These are phyloP conservation scores for Porphyrellus cyaneotinctus DNA, from an alignment of 768 basidiomycete species.

Conservation along the genomic window DNA sequence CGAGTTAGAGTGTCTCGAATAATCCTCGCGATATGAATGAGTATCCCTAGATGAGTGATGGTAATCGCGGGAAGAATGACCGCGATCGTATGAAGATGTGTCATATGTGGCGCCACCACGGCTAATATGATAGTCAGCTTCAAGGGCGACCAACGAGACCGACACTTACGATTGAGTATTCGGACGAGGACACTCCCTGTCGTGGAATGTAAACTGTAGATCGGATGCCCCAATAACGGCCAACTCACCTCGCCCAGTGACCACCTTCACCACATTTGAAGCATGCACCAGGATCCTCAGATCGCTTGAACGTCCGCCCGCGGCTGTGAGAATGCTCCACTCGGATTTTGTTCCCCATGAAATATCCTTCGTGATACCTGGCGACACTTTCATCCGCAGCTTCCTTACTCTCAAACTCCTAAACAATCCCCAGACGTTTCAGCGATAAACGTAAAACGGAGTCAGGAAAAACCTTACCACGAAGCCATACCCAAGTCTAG, in stretches of 20 bases:
- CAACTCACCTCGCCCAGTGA: constrained; percentile 80
- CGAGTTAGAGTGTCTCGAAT: constrained; percentile 40
- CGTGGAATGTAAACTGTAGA: constrained; percentile 1
- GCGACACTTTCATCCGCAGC: constrained; percentile 85
- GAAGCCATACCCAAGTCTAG: constrained; percentile 83
- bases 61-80: constrained; percentile 52
- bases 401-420: constrained; percentile 82
- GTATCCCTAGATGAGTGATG: constrained; percentile 37
- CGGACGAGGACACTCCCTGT: constrained; percentile 69
- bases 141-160: not conserved
- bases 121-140: constrained; percentile 23
- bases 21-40: constrained; percentile 52
- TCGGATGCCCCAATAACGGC: not conserved
- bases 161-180: constrained; percentile 46
- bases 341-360: constrained; percentile 91
- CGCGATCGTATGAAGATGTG: constrained; percentile 53
- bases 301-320: constrained; percentile 72
- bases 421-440: not conserved
- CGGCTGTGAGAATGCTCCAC: constrained; percentile 85
- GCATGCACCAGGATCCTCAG: constrained; percentile 85
- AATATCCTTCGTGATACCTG: constrained; percentile 85
- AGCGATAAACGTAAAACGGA: not conserved
- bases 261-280: constrained; percentile 84
- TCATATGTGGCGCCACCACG: constrained; percentile 44
- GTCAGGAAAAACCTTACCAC: constrained; percentile 53